Evolutionary conservation across 202 grass and related monocot species (phyloP).

Genomic region (Setaria italica): DNA sequence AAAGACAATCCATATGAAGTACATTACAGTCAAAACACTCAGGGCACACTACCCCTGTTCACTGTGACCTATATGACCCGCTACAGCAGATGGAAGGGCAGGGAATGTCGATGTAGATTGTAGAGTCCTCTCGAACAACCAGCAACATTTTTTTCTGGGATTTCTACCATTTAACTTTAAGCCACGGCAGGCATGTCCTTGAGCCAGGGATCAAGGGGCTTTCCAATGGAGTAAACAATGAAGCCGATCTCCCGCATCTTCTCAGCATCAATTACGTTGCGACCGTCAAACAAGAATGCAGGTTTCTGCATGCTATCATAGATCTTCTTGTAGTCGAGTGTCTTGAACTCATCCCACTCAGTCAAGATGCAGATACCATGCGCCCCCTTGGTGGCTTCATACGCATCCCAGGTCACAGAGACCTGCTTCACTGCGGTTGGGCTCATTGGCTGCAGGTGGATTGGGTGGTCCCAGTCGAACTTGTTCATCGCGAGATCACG

Average conservation of each 20-base stretch:
- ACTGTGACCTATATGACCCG: slow-evolving; percentile 27
- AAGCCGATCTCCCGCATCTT: slow-evolving; percentile 84
- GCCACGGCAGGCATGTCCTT: slow-evolving; percentile 92
- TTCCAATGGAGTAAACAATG: slow-evolving; percentile 91
- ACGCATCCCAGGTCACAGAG: slow-evolving; percentile 64
- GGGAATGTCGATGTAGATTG: not conserved
- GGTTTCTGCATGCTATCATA: slow-evolving; percentile 71
- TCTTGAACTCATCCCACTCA: slow-evolving; percentile 77
- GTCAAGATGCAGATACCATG: slow-evolving; percentile 75
- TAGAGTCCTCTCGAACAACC: not conserved
- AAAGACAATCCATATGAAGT: slow-evolving; percentile 22
- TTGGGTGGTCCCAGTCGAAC: slow-evolving; percentile 82
- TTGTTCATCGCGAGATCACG: slow-evolving; percentile 71
- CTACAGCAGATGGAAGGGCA: not conserved
- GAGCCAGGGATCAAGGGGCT: slow-evolving; percentile 83
- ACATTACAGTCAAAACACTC: slow-evolving; percentile 20
- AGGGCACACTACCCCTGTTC: slow-evolving; percentile 8
- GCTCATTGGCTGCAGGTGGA: slow-evolving; percentile 69
- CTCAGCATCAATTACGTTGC: slow-evolving; percentile 63
- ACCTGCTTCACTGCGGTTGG: slow-evolving; percentile 58
- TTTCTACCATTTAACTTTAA: slow-evolving; percentile 57
- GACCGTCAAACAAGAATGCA: slow-evolving; percentile 62
- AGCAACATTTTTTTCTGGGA: not conserved
- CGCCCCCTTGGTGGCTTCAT: slow-evolving; percentile 69
- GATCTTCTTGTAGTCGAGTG: slow-evolving; percentile 69